Percentiles rank a stretch among this genome's conserved stretches.
Evolutionary conservation across 1,139 yeast species (phyloP).

Genomic region (Yamadazyma dendronema): DNA sequence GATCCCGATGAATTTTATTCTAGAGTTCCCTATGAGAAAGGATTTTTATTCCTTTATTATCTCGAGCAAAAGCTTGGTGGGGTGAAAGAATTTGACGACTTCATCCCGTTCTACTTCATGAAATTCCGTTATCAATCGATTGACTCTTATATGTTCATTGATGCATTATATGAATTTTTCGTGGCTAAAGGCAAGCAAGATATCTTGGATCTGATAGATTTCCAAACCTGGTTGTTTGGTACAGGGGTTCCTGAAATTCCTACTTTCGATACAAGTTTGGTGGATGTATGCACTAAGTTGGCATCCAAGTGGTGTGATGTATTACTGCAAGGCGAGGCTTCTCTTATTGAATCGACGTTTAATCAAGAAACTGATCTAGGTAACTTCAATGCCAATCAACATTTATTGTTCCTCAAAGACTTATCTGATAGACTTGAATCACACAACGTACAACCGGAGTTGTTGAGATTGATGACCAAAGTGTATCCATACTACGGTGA

Average conservation of each 20-base stretch:
- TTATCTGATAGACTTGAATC: slow-evolving; percentile 23
- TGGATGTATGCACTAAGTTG: slow-evolving; percentile 27
- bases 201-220: slow-evolving; percentile 78
- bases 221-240: slow-evolving; percentile 46
- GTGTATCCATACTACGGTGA: slow-evolving; percentile 26
- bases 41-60: slow-evolving; percentile 31
- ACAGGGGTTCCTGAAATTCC: slow-evolving; percentile 33
- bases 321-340: slow-evolving; percentile 9
- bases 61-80: slow-evolving; percentile 31
- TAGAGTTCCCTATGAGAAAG: slow-evolving; percentile 36
- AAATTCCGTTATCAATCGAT: slow-evolving; percentile 31
- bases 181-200: slow-evolving; percentile 71
- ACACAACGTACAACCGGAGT: slow-evolving; percentile 14
- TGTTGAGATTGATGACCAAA: slow-evolving; percentile 20
- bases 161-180: slow-evolving; percentile 30
- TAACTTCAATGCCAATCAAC: slow-evolving; percentile 33
- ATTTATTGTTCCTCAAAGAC: slow-evolving; percentile 33
- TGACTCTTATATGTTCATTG: slow-evolving; percentile 30
- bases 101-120: slow-evolving; percentile 32
- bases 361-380: slow-evolving; percentile 21
- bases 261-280: slow-evolving; percentile 30
- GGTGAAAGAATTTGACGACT: slow-evolving; percentile 25
- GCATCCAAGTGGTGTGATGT: slow-evolving; percentile 26
- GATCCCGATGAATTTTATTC: slow-evolving; percentile 40
- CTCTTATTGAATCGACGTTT: slow-evolving; percentile 11